Conservation (phyloP, 2,329 filamentous ascomycete species). For the Epichloe uncinata region DNA sequence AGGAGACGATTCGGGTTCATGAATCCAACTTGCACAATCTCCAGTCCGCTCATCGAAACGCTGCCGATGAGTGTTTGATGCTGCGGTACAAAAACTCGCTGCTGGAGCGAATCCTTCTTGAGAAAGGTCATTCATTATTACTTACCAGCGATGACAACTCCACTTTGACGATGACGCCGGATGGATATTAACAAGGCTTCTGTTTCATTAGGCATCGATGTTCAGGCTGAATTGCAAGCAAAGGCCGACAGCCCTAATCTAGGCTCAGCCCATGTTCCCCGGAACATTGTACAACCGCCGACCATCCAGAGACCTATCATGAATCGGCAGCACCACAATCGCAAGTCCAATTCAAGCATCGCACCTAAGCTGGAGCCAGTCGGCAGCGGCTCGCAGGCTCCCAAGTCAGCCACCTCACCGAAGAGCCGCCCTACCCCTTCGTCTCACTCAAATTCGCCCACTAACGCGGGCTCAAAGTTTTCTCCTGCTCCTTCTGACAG, state of each 20-base stretch:
- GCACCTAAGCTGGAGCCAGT: slow-evolving; percentile 58
- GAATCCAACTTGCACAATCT: slow-evolving; percentile 87
- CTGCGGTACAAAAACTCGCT: slow-evolving; percentile 96
- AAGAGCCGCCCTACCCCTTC: slow-evolving; percentile 71
- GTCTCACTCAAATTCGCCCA: slow-evolving; percentile 54
- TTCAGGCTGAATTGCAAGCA: slow-evolving; percentile 85
- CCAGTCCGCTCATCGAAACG: slow-evolving; percentile 85
- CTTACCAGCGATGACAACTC: neutral
- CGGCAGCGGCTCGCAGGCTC: slow-evolving; percentile 29
- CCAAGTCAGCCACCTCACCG: slow-evolving; percentile 48
- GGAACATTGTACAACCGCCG: slow-evolving; percentile 57
- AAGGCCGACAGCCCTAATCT: slow-evolving; percentile 82
- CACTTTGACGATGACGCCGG: neutral
- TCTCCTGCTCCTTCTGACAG: slow-evolving; percentile 33
- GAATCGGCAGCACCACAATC: slow-evolving; percentile 64
- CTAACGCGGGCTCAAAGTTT: slow-evolving; percentile 32
- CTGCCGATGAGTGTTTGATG: slow-evolving; percentile 96
- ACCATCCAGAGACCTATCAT: slow-evolving; percentile 70
- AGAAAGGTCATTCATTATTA: slow-evolving; percentile 62
- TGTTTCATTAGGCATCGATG: slow-evolving; percentile 66
- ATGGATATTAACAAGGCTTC: neutral
- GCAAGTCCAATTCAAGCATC: slow-evolving; percentile 59
- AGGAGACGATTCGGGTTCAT: slow-evolving; percentile 93
- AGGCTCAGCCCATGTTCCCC: slow-evolving; percentile 53
- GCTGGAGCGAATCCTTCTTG: slow-evolving; percentile 84